These are phyloP conservation scores for Tolypocladium inflatum DNA, from an alignment of 2,329 filamentous ascomycete genomes.

Conservation along the genomic window DNA sequence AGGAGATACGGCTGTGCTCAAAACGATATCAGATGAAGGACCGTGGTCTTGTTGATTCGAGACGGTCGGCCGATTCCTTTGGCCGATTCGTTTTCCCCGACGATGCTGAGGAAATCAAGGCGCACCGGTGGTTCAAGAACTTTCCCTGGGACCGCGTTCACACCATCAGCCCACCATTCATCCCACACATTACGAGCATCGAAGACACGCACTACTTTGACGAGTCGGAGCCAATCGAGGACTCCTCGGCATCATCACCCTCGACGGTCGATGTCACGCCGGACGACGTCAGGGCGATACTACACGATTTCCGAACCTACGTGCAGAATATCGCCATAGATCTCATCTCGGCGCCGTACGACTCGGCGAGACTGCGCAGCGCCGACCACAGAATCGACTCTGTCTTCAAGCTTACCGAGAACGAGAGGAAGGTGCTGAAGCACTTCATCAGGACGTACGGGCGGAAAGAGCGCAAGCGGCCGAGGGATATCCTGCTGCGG, in stretches of 20 bases:
- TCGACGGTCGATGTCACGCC: conserved; percentile 18
- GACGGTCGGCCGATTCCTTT: conserved; percentile 12
- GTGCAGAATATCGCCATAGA: conserved; percentile 33
- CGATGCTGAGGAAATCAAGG: conserved; percentile 83
- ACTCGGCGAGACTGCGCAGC: conserved; percentile 35
- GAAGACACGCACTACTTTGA: conserved; percentile 89
- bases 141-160: conserved; percentile 73
- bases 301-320: conserved; percentile 28
- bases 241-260: conserved; percentile 43
- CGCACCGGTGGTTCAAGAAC: conserved; percentile 74
- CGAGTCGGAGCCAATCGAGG: conserved; percentile 63
- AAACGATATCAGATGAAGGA: conserved; percentile 65
- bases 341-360: conserved; percentile 37
- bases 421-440: conserved; percentile 34
- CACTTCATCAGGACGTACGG: conserved; percentile 43
- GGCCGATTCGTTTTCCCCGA: conserved; percentile 66
- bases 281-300: conserved; percentile 19
- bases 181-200: conserved; percentile 58
- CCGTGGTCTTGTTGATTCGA: conserved; percentile 12
- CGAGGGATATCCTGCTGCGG: conserved; percentile 75
- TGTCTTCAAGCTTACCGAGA: conserved; percentile 19
- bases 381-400: conserved; percentile 40
- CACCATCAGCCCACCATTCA: conserved; percentile 62
- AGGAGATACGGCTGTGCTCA: conserved; percentile 67
- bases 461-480: conserved; percentile 62